phyloP scores from a whole-genome alignment of 768 basidiomycete species.

The Mrakia frigida region DNA sequence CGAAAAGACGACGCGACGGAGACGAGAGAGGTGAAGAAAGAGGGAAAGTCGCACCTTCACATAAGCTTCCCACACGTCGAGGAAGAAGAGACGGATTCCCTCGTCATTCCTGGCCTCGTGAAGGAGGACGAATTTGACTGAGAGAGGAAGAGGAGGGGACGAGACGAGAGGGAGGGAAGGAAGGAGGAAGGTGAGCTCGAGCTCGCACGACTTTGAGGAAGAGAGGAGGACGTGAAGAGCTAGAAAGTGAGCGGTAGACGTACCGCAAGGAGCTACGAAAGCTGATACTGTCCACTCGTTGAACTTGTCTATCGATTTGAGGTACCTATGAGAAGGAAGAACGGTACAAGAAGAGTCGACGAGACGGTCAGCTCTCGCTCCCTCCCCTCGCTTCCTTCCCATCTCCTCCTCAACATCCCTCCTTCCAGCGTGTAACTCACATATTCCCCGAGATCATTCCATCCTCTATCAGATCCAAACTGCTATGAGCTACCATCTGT shows the following conservation, averaged over 20 bases:
- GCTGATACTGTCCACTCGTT: conserved; percentile 98
- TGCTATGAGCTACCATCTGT: conserved; percentile 98
- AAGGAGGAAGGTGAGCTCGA: background rate
- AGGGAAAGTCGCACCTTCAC: conserved; percentile 64
- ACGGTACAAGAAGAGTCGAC: background rate
- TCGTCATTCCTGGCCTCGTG: conserved; percentile 68
- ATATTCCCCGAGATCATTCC: conserved; percentile 51
- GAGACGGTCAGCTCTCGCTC: background rate
- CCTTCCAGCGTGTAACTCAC: conserved; percentile 36
- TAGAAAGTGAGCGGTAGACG: conserved; percentile 45
- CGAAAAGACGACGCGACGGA: background rate
- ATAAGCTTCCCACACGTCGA: conserved; percentile 95
- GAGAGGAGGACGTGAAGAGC: background rate
- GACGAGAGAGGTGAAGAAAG: background rate
- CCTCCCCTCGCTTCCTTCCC: conserved; percentile 64
- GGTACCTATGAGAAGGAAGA: conserved; percentile 61
- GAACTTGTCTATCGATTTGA: conserved; percentile 92
- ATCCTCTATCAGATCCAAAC: conserved; percentile 91
- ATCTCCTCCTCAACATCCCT: conserved; percentile 65
- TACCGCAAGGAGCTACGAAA: conserved; percentile 91
- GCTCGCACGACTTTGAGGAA: background rate
- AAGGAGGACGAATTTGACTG: conserved; percentile 90
- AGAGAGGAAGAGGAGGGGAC: background rate
- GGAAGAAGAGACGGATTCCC: conserved; percentile 80
- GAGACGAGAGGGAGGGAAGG: background rate